phyloP scores from a whole-genome alignment of 495 filamentous ascomycete species.

The Apodospora peruviana region DNA sequence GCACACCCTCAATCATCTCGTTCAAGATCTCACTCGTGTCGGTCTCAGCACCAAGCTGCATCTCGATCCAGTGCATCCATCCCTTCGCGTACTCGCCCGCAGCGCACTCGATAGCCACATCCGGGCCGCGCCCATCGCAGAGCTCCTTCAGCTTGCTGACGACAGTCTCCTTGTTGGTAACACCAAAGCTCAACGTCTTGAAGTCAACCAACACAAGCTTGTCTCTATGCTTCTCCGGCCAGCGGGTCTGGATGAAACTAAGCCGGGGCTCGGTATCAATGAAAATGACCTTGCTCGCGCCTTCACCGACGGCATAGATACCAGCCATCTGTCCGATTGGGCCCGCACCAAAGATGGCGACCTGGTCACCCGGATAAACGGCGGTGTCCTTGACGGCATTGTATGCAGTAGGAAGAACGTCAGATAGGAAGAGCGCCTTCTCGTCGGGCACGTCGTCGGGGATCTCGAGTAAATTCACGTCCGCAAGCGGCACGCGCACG shows the following conservation, averaged over 20 bases:
- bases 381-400: conserved; percentile 79
- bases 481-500: conserved; percentile 74
- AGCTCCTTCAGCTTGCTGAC: conserved; percentile 69
- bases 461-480: conserved; percentile 74
- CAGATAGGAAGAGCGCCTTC: conserved; percentile 75
- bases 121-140: conserved; percentile 58
- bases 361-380: conserved; percentile 70
- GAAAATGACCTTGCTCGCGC: conserved; percentile 70
- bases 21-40: conserved; percentile 85
- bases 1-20: conserved; percentile 75
- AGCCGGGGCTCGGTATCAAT: conserved; percentile 78
- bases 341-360: conserved; percentile 77
- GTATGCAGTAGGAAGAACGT: conserved; percentile 74
- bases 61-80: conserved; percentile 74
- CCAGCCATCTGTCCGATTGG: conserved; percentile 79
- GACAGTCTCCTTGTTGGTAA: conserved; percentile 52
- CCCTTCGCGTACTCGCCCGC: conserved; percentile 84
- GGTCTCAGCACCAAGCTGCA: conserved; percentile 68
- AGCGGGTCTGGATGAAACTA: conserved; percentile 57
- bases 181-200: conserved; percentile 39
- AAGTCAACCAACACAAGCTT: conserved; percentile 42
- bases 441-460: conserved; percentile 82
- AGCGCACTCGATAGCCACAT: conserved; percentile 78
- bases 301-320: conserved; percentile 64
- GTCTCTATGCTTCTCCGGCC: conserved; percentile 39